Percentiles rank a stretch among this genome's conserved stretches.
Evolutionary conservation across 805 yeast genomes (phyloP).

Genomic region (Myxozyma kluyveri): DNA sequence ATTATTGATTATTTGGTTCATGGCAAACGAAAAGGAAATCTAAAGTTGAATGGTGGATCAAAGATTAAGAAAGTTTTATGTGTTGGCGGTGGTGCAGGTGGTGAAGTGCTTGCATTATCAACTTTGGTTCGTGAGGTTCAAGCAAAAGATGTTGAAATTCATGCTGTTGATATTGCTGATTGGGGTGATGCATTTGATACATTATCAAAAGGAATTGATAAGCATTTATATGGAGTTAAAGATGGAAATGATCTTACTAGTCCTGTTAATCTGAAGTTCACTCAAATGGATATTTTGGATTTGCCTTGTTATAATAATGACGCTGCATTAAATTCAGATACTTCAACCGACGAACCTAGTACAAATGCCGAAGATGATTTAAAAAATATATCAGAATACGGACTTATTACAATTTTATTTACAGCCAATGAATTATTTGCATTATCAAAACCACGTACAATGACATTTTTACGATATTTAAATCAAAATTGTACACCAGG

Average conservation of each 20-base stretch:
- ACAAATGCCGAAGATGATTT: not conserved
- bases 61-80: constrained; percentile 46
- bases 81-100: constrained; percentile 90
- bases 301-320: constrained; percentile 16
- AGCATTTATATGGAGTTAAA: not conserved
- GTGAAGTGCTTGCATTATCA: constrained; percentile 66
- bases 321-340: not conserved
- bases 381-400: constrained; percentile 26
- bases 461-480: constrained; percentile 56
- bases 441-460: constrained; percentile 60
- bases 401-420: constrained; percentile 70
- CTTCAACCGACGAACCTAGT: not conserved
- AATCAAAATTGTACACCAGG: constrained; percentile 54
- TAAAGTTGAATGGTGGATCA: no score
- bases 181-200: constrained; percentile 59
- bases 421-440: constrained; percentile 85
- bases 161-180: constrained; percentile 73
- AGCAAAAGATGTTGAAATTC: constrained; percentile 44
- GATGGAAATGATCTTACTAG: not conserved
- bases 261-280: constrained; percentile 9
- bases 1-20: constrained; percentile 1
- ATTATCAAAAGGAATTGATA: constrained; percentile 14
- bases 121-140: constrained; percentile 49
- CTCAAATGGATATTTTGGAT: constrained; percentile 28
- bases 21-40: not conserved